These are phyloP conservation scores for Termitomyces sp. DNA, from an alignment of 768 basidiomycete species.

Conservation along the genomic window DNA sequence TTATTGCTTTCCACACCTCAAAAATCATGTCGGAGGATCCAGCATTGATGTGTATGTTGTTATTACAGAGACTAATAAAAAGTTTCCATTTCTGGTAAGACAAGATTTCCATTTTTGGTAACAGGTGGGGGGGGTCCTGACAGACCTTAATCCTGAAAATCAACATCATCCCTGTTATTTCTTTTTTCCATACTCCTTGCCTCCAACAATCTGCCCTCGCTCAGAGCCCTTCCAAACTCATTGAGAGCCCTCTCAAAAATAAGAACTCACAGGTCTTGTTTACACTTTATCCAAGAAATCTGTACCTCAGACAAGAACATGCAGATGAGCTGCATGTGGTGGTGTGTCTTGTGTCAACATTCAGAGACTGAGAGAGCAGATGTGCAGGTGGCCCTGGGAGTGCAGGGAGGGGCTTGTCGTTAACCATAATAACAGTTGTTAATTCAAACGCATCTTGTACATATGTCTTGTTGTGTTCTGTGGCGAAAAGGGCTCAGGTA, in stretches of 20 bases:
- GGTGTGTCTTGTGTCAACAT: constrained; percentile 30
- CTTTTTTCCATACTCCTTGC: too few relatives aligned
- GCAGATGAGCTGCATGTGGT: constrained; percentile 36
- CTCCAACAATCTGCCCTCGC: constrained; percentile 40
- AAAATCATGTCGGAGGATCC: too few relatives aligned
- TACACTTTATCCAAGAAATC: constrained; percentile 23
- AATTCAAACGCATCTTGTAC: neutral
- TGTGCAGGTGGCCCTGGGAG: constrained; percentile 27
- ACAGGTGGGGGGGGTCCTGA: too few relatives aligned
- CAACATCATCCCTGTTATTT: too few relatives aligned
- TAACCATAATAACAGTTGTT: constrained; percentile 17
- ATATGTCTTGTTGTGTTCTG: neutral
- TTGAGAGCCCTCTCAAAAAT: constrained; percentile 44
- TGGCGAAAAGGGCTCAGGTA: neutral
- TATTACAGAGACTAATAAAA: too few relatives aligned
- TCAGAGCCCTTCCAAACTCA: constrained; percentile 36
- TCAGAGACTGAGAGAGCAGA: too few relatives aligned
- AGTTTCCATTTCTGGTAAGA: too few relatives aligned
- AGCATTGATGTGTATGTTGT: too few relatives aligned
- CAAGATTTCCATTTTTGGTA: too few relatives aligned
- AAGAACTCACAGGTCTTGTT: constrained; percentile 37
- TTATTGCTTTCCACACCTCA: too few relatives aligned
- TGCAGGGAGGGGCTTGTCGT: constrained; percentile 33
- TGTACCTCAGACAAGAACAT: constrained; percentile 34
- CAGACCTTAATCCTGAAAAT: too few relatives aligned